Evolutionary conservation across 2,329 filamentous ascomycete genomes (phyloP), one percentile per base, ranked within the genome.

Genomic region (Chaetomiaceae sp.): DNA sequence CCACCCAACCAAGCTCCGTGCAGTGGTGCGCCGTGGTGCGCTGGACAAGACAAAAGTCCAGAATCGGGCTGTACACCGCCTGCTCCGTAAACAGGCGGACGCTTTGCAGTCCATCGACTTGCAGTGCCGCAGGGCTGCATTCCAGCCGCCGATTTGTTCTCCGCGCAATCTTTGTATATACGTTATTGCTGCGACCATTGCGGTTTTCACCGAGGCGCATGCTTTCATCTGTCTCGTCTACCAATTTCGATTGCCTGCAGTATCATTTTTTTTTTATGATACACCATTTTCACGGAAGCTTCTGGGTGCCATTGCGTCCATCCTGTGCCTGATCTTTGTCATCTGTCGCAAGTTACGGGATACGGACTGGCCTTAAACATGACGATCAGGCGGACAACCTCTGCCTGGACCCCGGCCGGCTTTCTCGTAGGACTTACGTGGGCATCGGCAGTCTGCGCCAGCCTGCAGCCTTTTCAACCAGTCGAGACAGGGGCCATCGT

Each of bases 381-480:
- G 58, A 49, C 29, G 29, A 51, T 14, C 53, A 37, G 29, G 23
- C 41, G 29, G 25, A 21, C 43, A 21, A 21, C 30, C 6, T 23
- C 20, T 36, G 21, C 11, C 21, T 23, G n/a, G 36, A 16, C 23
- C 9, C 27, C 30, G 3, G 29, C 44, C 40, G 6, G 29, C 36
- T 40, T 38, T 34, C 27, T 61, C 30, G 37, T 61, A 20, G 23
- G 56, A 33, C 33, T 58, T 37, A 46, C 55, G 38, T 51, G 47
- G 11, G 25, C 48, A 13, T 53, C 59, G 18, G 51, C 58, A 33
- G 59, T 53, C 30, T 44, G 47, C 51, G 63, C 58, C 48, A 58
- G 53, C 49, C 46, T 55, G 44, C 65, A 64, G 30, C 64, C 62
- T 14, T 67, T 67, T 56, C 56, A 45, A 27, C 64, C 66, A 7